These are phyloP conservation scores for Globisporangium uncinulatum DNA, from an alignment of 352 stramenopile species.

Conservation along the genomic window DNA sequence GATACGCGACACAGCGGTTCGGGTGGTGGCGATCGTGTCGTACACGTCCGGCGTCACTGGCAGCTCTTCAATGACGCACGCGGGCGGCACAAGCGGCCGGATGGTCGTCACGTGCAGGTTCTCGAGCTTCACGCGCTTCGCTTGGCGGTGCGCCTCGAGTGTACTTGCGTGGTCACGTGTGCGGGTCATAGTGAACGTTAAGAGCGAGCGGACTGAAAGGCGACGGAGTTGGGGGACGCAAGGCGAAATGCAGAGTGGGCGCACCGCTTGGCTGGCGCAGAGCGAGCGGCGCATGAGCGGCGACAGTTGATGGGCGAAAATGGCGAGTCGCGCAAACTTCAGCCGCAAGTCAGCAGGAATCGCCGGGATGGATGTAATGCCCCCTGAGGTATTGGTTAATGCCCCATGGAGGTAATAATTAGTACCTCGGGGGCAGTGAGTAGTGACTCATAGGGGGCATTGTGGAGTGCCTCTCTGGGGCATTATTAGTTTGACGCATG, in stretches of 20 bases:
- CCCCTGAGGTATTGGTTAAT: too few species aligned
- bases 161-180: constrained; percentile 14
- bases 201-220: not conserved
- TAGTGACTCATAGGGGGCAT: too few species aligned
- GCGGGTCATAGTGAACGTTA: constrained; percentile 23
- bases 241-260: not conserved
- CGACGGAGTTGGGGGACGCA: not conserved
- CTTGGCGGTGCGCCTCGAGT: constrained; percentile 22
- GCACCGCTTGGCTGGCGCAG: too few species aligned
- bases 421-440: too few species aligned
- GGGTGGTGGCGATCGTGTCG: constrained; percentile 50
- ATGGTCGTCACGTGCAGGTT: constrained; percentile 85
- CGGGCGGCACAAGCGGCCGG: constrained; percentile 79
- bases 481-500: too few species aligned
- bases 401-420: too few species aligned
- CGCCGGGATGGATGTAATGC: too few species aligned
- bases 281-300: too few species aligned
- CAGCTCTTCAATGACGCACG: constrained; percentile 82
- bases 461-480: too few species aligned
- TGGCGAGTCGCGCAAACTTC: too few species aligned
- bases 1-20: constrained; percentile 67
- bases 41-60: constrained; percentile 70
- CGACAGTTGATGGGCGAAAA: too few species aligned
- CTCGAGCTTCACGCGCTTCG: constrained; percentile 69
- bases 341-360: too few species aligned